A percentile compares a stretch with the other conserved stretches of the same genome.
phyloP scores from a whole-genome alignment of 495 filamentous ascomycete species.

The Recurvomyces mirabilis region DNA sequence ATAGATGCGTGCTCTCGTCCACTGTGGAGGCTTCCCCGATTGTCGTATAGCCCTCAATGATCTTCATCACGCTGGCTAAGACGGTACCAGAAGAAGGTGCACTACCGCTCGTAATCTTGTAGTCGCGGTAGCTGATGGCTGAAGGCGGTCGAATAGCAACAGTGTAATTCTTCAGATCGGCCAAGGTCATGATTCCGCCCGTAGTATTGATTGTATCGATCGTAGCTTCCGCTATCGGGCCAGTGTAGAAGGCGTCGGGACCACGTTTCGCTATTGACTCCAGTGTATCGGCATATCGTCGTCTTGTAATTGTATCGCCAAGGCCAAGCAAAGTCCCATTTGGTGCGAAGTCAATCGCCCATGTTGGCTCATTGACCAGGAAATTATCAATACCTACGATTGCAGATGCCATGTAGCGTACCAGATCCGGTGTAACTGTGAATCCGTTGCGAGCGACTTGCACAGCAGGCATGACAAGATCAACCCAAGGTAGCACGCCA shows the following conservation, averaged over 20 bases:
- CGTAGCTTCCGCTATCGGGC: slow-evolving; percentile 59
- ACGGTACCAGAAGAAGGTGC: slow-evolving; percentile 68
- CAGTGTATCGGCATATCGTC: slow-evolving; percentile 67
- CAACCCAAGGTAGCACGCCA: slow-evolving; percentile 58
- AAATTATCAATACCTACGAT: slow-evolving; percentile 41
- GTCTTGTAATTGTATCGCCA: slow-evolving; percentile 66
- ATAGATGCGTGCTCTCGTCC: slow-evolving; percentile 61
- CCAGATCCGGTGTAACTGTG: slow-evolving; percentile 53
- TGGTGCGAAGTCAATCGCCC: slow-evolving; percentile 82
- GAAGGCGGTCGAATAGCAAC: slow-evolving; percentile 49
- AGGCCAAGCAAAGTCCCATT: slow-evolving; percentile 57
- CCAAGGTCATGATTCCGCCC: slow-evolving; percentile 74
- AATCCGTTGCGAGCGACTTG: slow-evolving; percentile 68
- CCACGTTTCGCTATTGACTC: slow-evolving; percentile 61
- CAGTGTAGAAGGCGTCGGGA: slow-evolving; percentile 64
- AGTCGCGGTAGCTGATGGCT: slow-evolving; percentile 56
- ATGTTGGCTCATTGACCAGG: slow-evolving; percentile 57
- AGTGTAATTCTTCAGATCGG: slow-evolving; percentile 61
- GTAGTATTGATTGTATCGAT: slow-evolving; percentile 49
- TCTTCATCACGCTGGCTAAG: slow-evolving; percentile 62
- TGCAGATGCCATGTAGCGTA: slow-evolving; percentile 51
- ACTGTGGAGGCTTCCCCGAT: slow-evolving; percentile 43
- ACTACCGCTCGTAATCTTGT: slow-evolving; percentile 52
- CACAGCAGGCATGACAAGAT: slow-evolving; percentile 59
- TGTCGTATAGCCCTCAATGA: slow-evolving; percentile 56